Percentiles rank a stretch among this genome's conserved stretches.
Evolutionary conservation across 2,329 filamentous ascomycete genomes (phyloP).

Genomic region (Arthrobotrys pseudoclavata): DNA sequence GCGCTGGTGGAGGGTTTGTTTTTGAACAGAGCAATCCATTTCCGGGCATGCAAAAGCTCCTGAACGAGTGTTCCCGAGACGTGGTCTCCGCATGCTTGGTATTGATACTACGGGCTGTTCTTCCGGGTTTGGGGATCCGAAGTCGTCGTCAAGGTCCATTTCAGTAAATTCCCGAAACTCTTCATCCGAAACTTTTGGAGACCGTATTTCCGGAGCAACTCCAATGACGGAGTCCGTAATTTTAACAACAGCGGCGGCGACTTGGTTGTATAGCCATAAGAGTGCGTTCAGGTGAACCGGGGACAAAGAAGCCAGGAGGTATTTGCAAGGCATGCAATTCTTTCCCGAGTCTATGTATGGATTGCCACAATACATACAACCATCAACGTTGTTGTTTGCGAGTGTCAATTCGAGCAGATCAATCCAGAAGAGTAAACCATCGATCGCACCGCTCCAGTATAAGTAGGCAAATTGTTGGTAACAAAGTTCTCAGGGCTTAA

Average conservation of each 20-base stretch:
- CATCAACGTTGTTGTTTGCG: neutral
- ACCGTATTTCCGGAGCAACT: neutral
- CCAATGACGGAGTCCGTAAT: neutral
- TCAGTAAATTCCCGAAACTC: neutral
- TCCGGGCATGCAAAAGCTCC: neutral
- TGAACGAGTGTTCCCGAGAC: neutral
- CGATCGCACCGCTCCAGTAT: neutral
- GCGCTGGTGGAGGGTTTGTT: neutral
- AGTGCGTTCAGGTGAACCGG: neutral
- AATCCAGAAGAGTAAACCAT: neutral
- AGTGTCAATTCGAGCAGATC: neutral
- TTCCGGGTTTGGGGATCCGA: neutral
- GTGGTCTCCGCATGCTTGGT: neutral
- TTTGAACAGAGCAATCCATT: neutral
- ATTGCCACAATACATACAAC: neutral
- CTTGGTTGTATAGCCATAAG: neutral
- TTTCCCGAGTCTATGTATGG: neutral
- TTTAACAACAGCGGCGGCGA: neutral
- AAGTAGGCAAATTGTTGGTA: neutral
- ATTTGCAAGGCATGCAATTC: neutral
- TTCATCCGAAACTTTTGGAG: neutral
- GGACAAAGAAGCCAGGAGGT: neutral
- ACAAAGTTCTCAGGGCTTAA: too few relatives aligned
- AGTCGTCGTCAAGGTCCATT: neutral
- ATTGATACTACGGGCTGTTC: neutral